Base-by-base conservation (phyloP, 768 basidiomycete species). In the Tricholoma terreum region DNA sequence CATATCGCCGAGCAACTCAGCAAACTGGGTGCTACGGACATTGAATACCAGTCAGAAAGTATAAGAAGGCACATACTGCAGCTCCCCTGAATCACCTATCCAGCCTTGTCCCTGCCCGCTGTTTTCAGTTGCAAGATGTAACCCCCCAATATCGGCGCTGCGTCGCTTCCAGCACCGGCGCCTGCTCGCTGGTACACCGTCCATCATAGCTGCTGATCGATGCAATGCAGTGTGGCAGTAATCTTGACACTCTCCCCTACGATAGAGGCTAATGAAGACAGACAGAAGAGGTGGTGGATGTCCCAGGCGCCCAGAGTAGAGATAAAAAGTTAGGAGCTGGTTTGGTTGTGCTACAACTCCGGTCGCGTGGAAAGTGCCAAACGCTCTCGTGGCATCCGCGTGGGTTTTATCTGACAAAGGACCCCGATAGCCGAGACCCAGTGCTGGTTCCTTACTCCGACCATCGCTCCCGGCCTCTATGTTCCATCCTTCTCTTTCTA, bases 121-220 rank as follows among this genome's bases (percentile, higher is more conserved):
- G 61, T 82, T 83, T 56, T 75, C 77, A 50, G 90, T 82, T 0
- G 93, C 92, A 50, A 93, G 85, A 56, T 87, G 84, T 57, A 98
- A 80, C 31, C 94, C 94, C 11, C 94, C 94, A 42, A 92, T 81
- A 71, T 98, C 94, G 55, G 94, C 92, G 68, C 90, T 94, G 48
- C 90, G 77, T 53, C 94, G 78, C 57, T 83, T 73, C 35, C 66
- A 72, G 43, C 30, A 43, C 8, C 45, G 45, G 52, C 54, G 57
- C 59, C 57, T 35, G 53, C 38, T 50, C 30, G 57, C 38, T 3
- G 27, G 22, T 42, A 56, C 40, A 21, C 22, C 33, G 45, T 58
- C 56, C 55, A 51, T 64, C 54, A 54, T 38, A 45, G 52, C 48
- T 52, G 34, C 35, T 42, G 57, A 63, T 50, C 55, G 55, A 48